Evolutionary conservation across 768 basidiomycete species (phyloP).

Genomic region (Suillus subalutaceus): DNA sequence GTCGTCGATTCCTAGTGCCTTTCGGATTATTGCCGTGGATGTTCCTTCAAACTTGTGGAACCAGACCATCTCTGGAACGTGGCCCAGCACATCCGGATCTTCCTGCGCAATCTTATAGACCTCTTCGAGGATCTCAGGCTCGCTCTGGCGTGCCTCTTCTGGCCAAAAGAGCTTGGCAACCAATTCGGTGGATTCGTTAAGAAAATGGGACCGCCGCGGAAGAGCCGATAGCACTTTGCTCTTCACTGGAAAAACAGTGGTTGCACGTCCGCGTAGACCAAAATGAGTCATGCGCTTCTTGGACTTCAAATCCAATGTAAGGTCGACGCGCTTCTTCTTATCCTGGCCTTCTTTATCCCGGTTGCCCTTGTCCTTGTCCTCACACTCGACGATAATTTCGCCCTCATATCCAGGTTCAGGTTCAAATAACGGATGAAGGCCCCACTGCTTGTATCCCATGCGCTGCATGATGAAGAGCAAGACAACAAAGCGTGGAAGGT

Average conservation of each 20-base stretch:
- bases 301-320: background rate
- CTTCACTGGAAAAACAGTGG: background rate
- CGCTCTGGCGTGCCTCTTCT: conserved; percentile 2
- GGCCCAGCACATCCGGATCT: background rate
- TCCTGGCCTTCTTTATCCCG: background rate
- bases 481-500: conserved; percentile 5
- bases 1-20: background rate
- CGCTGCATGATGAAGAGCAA: conserved; percentile 5
- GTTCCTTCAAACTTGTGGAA: background rate
- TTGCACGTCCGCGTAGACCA: conserved; percentile 1
- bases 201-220: background rate
- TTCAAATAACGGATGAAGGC: background rate
- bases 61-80: conserved; percentile 5
- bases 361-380: background rate
- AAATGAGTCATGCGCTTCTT: background rate
- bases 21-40: background rate
- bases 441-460: conserved; percentile 3
- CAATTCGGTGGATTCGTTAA: background rate
- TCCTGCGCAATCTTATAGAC: background rate
- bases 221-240: background rate
- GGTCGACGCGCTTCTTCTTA: background rate
- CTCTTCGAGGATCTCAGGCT: background rate
- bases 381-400: background rate
- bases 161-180: conserved; percentile 9
- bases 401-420: background rate